A percentile compares a stretch with the other conserved stretches of the same genome.
phyloP scores from a whole-genome alignment of 2,329 filamentous ascomycete species.

The Pseudocercospora macadamiae region DNA sequence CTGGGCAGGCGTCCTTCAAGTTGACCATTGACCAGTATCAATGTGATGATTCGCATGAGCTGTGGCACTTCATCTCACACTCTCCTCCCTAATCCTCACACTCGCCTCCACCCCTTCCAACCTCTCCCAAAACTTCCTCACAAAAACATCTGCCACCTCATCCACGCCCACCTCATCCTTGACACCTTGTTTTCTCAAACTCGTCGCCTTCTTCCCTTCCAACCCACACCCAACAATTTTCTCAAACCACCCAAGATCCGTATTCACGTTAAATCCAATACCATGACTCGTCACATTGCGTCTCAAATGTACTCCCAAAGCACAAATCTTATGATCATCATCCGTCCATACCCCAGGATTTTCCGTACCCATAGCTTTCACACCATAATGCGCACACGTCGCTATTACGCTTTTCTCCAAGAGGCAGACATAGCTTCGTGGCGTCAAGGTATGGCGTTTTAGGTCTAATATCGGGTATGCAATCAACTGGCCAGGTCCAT shows the following conservation, averaged over 20 bases:
- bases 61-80: slow-evolving; percentile 19
- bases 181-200: slow-evolving; percentile 61
- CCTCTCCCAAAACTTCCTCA: slow-evolving; percentile 41
- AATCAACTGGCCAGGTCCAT: slow-evolving; percentile 89
- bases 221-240: slow-evolving; percentile 91
- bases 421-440: slow-evolving; percentile 75
- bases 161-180: slow-evolving; percentile 38
- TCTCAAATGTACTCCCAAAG: slow-evolving; percentile 87
- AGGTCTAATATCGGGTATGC: slow-evolving; percentile 93
- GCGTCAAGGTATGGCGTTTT: slow-evolving; percentile 66
- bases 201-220: slow-evolving; percentile 77
- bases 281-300: slow-evolving; percentile 84
- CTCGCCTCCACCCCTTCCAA: slow-evolving; percentile 33
- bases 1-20: no score
- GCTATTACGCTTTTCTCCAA: slow-evolving; percentile 77
- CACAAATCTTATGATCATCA: slow-evolving; percentile 74
- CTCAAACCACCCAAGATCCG: slow-evolving; percentile 65
- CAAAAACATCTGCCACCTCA: slow-evolving; percentile 46
- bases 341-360: slow-evolving; percentile 81
- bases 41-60: no score
- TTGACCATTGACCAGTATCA: no score
- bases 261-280: slow-evolving; percentile 75
- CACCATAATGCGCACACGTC: slow-evolving; percentile 61
- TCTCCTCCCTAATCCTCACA: slow-evolving; percentile 23
- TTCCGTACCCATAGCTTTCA: slow-evolving; percentile 66